phyloP scores from a whole-genome alignment of 441 rosid genomes.

The Adansonia gregorii region DNA sequence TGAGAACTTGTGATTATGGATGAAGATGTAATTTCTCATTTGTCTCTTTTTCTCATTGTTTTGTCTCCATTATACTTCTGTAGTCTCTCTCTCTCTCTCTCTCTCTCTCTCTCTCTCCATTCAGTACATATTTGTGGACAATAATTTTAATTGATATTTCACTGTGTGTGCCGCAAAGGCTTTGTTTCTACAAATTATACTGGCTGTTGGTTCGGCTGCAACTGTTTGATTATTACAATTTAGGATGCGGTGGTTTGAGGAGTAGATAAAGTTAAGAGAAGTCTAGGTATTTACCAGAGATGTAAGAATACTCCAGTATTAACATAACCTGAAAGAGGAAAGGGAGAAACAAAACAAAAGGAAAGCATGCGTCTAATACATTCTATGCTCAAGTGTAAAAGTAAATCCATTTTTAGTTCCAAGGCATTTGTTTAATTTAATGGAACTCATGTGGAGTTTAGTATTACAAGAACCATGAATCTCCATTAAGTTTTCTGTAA shows the following conservation, averaged over 20 bases:
- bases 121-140: neutral
- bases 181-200: neutral
- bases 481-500: neutral
- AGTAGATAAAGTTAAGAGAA: neutral
- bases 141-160: neutral
- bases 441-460: neutral
- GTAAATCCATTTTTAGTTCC: neutral
- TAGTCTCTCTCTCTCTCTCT: neutral
- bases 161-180: neutral
- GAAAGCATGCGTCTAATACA: neutral
- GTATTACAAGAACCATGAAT: neutral
- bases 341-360: neutral
- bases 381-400: neutral
- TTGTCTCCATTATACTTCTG: neutral
- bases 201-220: neutral
- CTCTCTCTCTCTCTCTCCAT: neutral
- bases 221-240: neutral
- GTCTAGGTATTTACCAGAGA: neutral
- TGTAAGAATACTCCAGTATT: neutral
- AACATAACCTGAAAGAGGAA: neutral
- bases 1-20: neutral
- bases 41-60: neutral
- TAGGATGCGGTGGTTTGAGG: neutral
- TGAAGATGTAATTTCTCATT: neutral
- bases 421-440: neutral